Evolutionary conservation across 306 rosid genomes (phyloP).

Genomic region (Delonix regia): DNA sequence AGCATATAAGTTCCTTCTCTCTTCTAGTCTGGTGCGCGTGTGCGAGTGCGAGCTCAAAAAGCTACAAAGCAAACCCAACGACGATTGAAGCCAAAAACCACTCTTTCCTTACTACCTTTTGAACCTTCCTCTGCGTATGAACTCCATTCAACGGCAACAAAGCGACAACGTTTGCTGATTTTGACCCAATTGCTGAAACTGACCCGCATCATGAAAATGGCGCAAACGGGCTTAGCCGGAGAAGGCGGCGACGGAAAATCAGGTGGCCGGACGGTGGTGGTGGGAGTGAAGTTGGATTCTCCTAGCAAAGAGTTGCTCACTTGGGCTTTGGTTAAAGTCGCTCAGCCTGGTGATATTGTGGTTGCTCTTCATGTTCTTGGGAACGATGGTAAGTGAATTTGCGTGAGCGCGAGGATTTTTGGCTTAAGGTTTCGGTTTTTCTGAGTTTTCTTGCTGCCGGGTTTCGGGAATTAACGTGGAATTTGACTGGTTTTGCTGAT

Average conservation of each 20-base stretch:
- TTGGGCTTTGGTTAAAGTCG: conserved; percentile 94
- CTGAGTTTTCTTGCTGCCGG: neutral
- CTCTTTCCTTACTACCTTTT: neutral
- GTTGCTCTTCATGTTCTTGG: conserved; percentile 91
- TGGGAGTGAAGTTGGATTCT: conserved; percentile 82
- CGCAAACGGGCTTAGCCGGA: conserved; percentile 39
- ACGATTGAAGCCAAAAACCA: conserved; percentile 46
- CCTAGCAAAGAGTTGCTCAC: conserved; percentile 86
- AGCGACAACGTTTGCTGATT: conserved; percentile 37
- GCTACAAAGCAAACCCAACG: conserved; percentile 40
- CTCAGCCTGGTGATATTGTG: conserved; percentile 82
- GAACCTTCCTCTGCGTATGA: conserved; percentile 9
- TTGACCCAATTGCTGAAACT: neutral
- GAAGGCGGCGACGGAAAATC: conserved; percentile 42
- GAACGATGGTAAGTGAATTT: conserved; percentile 54
- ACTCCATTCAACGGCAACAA: conserved; percentile 30
- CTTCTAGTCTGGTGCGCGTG: conserved; percentile 25
- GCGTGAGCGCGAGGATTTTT: neutral
- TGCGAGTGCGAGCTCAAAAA: conserved; percentile 42
- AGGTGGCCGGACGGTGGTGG: conserved; percentile 67
- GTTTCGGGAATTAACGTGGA: conserved; percentile 13
- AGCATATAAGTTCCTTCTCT: conserved; percentile 27
- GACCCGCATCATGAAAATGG: conserved; percentile 43
- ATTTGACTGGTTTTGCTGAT: conserved; percentile 37
- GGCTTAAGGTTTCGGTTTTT: neutral